Percentiles rank a stretch among this genome's conserved stretches.
phyloP scores from a whole-genome alignment of 345 rosid genomes.

The Conringia planisiliqua region DNA sequence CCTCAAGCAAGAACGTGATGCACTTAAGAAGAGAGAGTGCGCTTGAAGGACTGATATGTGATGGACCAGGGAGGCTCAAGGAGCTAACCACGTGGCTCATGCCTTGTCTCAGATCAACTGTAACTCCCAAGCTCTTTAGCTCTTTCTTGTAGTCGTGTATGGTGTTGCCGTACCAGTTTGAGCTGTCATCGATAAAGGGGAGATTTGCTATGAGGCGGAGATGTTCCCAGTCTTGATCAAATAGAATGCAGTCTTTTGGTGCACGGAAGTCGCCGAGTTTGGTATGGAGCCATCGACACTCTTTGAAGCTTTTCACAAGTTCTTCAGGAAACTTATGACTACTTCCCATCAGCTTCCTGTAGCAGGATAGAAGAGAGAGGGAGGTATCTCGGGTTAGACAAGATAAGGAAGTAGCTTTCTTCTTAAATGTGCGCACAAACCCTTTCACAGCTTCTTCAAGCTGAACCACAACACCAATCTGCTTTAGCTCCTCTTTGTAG shows the following conservation, averaged over 20 bases:
- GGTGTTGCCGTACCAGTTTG: conserved; percentile 42
- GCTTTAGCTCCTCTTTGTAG: conserved; percentile 42
- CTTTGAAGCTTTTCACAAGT: conserved; percentile 36
- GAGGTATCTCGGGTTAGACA: conserved; percentile 38
- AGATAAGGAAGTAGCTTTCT: conserved; percentile 31
- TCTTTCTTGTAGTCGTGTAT: conserved; percentile 47
- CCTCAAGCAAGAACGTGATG: conserved; percentile 31
- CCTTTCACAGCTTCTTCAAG: conserved; percentile 43
- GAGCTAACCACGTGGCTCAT: conserved; percentile 43
- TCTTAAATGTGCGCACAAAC: conserved; percentile 41
- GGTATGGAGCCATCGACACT: conserved; percentile 56
- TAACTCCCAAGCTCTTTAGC: conserved; percentile 50
- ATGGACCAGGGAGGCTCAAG: conserved; percentile 40
- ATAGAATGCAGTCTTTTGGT: conserved; percentile 59
- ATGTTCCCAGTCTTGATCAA: conserved; percentile 52
- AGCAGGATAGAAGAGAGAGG: conserved; percentile 47
- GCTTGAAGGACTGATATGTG: conserved; percentile 28
- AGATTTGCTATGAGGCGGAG: conserved; percentile 49
- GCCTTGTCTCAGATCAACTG: conserved; percentile 44
- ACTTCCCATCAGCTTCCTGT: conserved; percentile 34
- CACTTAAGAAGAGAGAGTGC: conserved; percentile 48
- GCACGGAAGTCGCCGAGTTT: conserved; percentile 49
- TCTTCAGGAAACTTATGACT: conserved; percentile 31
- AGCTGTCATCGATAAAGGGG: conserved; percentile 56
- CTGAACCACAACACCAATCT: conserved; percentile 48